Conservation (phyloP, 2,329 filamentous ascomycete genomes). For the Clarireedia homoeocarpa region DNA sequence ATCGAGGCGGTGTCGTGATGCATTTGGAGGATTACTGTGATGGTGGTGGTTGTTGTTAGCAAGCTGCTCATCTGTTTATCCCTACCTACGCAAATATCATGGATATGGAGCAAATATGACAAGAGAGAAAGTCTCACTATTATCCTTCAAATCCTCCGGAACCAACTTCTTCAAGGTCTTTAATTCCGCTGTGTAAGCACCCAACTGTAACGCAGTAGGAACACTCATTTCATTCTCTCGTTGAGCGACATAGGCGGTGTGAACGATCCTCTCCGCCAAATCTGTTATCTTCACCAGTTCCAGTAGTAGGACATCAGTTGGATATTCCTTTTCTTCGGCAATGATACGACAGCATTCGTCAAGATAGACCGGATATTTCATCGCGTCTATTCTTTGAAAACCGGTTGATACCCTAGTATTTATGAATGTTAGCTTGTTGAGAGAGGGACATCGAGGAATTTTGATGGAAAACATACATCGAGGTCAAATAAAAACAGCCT, state of each 20-base stretch:
- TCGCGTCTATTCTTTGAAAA: slow-evolving; percentile 3
- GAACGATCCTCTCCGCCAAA: background rate
- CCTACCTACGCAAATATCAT: background rate
- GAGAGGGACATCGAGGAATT: background rate
- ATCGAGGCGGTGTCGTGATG: slow-evolving; percentile 3
- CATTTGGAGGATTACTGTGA: slow-evolving; percentile 1
- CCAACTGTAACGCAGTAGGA: background rate
- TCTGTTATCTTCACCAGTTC: background rate
- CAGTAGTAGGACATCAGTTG: background rate
- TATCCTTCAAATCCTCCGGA: background rate
- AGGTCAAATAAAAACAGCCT: slow-evolving; percentile 4
- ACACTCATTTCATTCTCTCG: background rate
- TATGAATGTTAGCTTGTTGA: background rate
- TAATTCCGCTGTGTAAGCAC: background rate
- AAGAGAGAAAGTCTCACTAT: background rate
- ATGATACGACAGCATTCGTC: background rate
- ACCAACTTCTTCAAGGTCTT: background rate
- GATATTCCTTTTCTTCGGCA: background rate
- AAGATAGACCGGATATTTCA: slow-evolving; percentile 2
- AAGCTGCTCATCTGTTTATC: background rate
- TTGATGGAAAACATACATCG: background rate
- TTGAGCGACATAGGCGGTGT: background rate
- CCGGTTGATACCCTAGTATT: background rate
- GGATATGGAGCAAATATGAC: background rate
- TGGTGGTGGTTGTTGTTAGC: background rate